Conservation (phyloP, 176 grass and related monocot species). For the Microstegium vimineum region DNA sequence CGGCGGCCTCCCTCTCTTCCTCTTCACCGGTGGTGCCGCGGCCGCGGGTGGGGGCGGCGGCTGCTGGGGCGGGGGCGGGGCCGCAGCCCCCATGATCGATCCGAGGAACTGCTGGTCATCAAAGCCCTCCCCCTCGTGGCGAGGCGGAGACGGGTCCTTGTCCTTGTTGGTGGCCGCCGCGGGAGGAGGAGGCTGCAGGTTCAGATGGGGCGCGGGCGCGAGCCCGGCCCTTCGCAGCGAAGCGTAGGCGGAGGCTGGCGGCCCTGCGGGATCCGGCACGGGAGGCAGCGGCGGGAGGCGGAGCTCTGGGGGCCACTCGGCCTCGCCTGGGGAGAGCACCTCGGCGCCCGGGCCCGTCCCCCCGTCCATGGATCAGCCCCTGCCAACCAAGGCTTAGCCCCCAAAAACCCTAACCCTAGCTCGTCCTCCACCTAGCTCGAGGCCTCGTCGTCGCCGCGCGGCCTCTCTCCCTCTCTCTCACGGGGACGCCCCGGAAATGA, state of each 20-base stretch:
- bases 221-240: not conserved
- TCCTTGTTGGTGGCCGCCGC: constrained; percentile 3
- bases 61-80: not conserved
- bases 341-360: constrained; percentile 23
- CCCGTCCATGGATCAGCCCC: constrained; percentile 36
- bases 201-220: not conserved
- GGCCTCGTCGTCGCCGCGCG: constrained; percentile 9
- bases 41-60: not conserved
- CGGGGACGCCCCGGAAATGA: not conserved
- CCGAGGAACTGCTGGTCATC: constrained; percentile 58
- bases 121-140: constrained; percentile 8
- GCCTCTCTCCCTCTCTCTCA: not conserved
- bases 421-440: not conserved
- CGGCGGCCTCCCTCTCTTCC: constrained; percentile 85
- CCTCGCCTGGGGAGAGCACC: constrained; percentile 50
- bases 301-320: constrained; percentile 59
- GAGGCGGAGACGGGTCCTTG: constrained; percentile 29
- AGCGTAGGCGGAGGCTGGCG: not conserved
- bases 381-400: not conserved
- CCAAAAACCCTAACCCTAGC: constrained; percentile 40
- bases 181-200: not conserved
- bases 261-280: too few species aligned
- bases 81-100: constrained; percentile 43
- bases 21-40: constrained; percentile 44
- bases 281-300: constrained; percentile 36